phyloP scores from a whole-genome alignment of 1,284 basidiomycete species.

The Melanopsichium pennsylvanicum region DNA sequence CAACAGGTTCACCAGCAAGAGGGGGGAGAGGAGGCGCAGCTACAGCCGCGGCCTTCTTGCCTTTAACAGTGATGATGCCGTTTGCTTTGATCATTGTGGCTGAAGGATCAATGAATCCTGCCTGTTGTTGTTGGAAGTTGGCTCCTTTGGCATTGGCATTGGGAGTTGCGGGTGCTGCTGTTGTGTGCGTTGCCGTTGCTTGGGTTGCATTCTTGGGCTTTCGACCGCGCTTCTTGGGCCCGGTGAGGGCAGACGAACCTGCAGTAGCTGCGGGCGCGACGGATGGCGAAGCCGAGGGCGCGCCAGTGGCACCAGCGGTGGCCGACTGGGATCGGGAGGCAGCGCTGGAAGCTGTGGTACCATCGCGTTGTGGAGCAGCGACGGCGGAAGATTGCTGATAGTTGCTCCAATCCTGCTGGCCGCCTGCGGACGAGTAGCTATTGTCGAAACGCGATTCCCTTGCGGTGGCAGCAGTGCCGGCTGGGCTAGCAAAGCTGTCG shows the following conservation, averaged over 20 bases:
- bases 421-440: conserved; percentile 25
- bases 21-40: conserved; percentile 10
- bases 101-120: conserved; percentile 31
- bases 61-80: conserved; percentile 19
- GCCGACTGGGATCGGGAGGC: conserved; percentile 24
- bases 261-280: conserved; percentile 8
- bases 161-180: conserved; percentile 1
- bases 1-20: background rate
- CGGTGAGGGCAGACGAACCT: conserved; percentile 2
- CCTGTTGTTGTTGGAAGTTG: conserved; percentile 17
- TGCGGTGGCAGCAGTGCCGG: background rate
- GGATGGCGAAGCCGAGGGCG: conserved; percentile 13
- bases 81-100: conserved; percentile 42
- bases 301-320: conserved; percentile 7
- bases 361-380: background rate
- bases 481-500: conserved; percentile 15
- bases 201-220: conserved; percentile 28
- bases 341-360: conserved; percentile 1
- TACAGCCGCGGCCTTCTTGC: conserved; percentile 32
- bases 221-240: conserved; percentile 38
- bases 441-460: conserved; percentile 30
- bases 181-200: conserved; percentile 5
- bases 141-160: conserved; percentile 8
- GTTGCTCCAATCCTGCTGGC: conserved; percentile 41
- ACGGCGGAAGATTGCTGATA: conserved; percentile 18